These are phyloP conservation scores for Phaffomyces opuntiae DNA, from an alignment of 805 yeast species.

Conservation along the genomic window DNA sequence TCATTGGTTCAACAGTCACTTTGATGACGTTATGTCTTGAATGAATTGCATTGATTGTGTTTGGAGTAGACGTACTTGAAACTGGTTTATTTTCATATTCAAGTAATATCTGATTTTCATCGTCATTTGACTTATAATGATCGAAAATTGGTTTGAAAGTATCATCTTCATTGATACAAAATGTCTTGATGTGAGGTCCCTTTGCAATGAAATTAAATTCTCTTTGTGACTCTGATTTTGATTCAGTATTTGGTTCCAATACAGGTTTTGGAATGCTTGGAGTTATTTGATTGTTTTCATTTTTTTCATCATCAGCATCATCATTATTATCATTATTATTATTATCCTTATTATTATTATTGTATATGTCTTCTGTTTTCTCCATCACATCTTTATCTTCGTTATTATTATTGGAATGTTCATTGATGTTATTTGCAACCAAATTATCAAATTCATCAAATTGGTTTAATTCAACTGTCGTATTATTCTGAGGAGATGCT, in stretches of 20 bases:
- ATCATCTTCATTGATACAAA: background rate
- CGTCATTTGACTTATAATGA: background rate
- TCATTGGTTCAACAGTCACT: slow-evolving; percentile 18
- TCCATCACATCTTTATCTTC: too few species aligned
- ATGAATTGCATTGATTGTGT: background rate
- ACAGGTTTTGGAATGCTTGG: too few species aligned
- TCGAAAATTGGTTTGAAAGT: background rate
- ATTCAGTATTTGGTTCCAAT: background rate
- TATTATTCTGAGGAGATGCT: too few species aligned
- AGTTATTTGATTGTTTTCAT: background rate
- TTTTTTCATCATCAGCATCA: too few species aligned
- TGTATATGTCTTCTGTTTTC: too few species aligned
- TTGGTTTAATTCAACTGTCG: too few species aligned
- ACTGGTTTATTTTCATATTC: background rate
- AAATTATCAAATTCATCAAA: too few species aligned
- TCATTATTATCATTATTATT: too few species aligned
- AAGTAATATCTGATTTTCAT: too few species aligned
- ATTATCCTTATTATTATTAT: too few species aligned
- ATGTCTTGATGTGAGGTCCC: slow-evolving; percentile 1
- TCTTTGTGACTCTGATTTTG: background rate
- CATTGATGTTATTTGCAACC: too few species aligned
- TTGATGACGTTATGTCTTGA: slow-evolving; percentile 15
- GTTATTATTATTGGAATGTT: too few species aligned
- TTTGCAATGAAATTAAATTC: slow-evolving; percentile 2
- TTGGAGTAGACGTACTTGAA: slow-evolving; percentile 1